These are phyloP conservation scores for Recurvomyces mirabilis DNA, from an alignment of 495 filamentous ascomycete genomes.

Conservation along the genomic window DNA sequence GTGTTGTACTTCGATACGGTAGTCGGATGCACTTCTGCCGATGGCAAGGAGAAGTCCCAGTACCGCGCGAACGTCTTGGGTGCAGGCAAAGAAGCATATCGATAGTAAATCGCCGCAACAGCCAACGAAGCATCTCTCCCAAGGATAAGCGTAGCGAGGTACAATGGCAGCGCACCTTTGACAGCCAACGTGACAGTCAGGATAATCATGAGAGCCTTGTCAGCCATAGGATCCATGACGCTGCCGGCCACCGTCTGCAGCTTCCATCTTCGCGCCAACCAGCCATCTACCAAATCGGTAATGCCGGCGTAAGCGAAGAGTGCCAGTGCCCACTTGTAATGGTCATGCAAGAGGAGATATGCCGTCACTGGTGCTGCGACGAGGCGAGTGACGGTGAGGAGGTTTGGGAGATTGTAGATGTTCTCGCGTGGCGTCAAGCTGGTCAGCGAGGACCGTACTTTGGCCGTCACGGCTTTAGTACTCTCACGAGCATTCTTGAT, in stretches of 20 bases:
- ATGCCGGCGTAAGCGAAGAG: slow-evolving; percentile 86
- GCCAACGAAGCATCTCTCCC: slow-evolving; percentile 79
- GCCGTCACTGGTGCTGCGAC: slow-evolving; percentile 76
- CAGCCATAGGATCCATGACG: slow-evolving; percentile 92
- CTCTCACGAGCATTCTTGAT: slow-evolving; percentile 12
- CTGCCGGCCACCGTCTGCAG: slow-evolving; percentile 91
- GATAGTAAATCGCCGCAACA: slow-evolving; percentile 85
- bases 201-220: slow-evolving; percentile 91
- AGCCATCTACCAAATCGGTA: slow-evolving; percentile 86
- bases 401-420: slow-evolving; percentile 89
- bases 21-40: slow-evolving; percentile 85
- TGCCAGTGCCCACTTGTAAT: slow-evolving; percentile 63
- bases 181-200: slow-evolving; percentile 71
- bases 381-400: slow-evolving; percentile 79
- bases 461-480: slow-evolving; percentile 21
- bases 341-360: slow-evolving; percentile 75
- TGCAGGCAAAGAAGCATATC: slow-evolving; percentile 83
- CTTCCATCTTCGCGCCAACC: slow-evolving; percentile 76
- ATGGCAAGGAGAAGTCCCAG: slow-evolving; percentile 93
- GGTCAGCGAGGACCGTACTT: slow-evolving; percentile 37
- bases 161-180: slow-evolving; percentile 71
- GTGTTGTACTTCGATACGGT: slow-evolving; percentile 64
- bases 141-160: slow-evolving; percentile 77
- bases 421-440: slow-evolving; percentile 64
- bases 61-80: slow-evolving; percentile 90